Percentiles rank a stretch among this genome's conserved stretches.
These are phyloP conservation scores for Fremontodendron californicum DNA, from an alignment of 345 rosid genomes.

Conservation along the genomic window DNA sequence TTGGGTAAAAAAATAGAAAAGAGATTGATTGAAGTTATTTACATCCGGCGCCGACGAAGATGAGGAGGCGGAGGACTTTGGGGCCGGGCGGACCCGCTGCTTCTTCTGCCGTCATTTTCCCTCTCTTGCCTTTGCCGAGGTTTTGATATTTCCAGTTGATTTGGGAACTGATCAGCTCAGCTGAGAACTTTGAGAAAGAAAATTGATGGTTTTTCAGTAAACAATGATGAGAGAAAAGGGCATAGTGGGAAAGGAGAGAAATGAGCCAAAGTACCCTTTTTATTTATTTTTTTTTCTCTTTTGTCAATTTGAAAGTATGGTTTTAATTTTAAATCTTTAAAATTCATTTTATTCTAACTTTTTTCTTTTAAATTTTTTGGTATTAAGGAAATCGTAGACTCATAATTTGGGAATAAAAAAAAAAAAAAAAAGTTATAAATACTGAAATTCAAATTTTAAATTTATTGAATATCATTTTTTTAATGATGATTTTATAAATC, in stretches of 20 bases:
- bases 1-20: background rate
- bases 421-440: too few species aligned
- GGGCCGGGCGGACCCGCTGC: slow-evolving; percentile 5
- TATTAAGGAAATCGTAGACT: too few species aligned
- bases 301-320: too few species aligned
- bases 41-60: slow-evolving; percentile 2
- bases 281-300: too few species aligned
- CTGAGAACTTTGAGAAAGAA: background rate
- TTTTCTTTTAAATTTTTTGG: too few species aligned
- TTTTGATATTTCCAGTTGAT: background rate
- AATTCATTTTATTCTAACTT: too few species aligned
- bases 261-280: too few species aligned
- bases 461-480: too few species aligned
- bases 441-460: too few species aligned
- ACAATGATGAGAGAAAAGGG: background rate
- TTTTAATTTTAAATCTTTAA: too few species aligned
- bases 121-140: background rate
- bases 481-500: too few species aligned
- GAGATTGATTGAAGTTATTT: background rate
- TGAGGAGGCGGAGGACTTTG: slow-evolving; percentile 2
- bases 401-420: too few species aligned
- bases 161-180: background rate
- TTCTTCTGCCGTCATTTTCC: background rate
- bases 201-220: background rate
- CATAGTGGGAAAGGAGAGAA: background rate